Conservation (phyloP, 371 early-diverging fungal species). For the Saksenaea vasiformis region DNA sequence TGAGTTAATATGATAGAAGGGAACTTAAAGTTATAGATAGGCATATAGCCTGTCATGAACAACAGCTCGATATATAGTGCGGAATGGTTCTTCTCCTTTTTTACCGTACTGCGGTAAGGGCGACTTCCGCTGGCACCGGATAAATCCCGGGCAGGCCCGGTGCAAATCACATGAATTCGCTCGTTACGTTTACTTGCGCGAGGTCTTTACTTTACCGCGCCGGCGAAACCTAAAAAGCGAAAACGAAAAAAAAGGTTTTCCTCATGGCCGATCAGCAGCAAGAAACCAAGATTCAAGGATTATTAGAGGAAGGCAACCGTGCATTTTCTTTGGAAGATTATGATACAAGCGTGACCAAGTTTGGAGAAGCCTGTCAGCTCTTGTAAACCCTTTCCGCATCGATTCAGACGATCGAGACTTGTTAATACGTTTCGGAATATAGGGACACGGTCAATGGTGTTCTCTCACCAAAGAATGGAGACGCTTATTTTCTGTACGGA, state of each 20-base stretch:
- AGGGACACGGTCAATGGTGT: slow-evolving; percentile 73
- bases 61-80: too few relatives aligned
- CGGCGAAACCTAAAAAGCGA: neutral
- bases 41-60: too few relatives aligned
- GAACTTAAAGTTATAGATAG: too few relatives aligned
- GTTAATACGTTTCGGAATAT: neutral
- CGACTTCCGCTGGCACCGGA: too few relatives aligned
- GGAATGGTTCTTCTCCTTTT: too few relatives aligned
- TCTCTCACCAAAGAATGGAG: slow-evolving; percentile 74
- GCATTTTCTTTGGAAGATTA: slow-evolving; percentile 42
- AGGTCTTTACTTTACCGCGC: neutral
- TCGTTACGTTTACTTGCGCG: too few relatives aligned
- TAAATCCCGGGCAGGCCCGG: too few relatives aligned
- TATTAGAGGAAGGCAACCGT: slow-evolving; percentile 23
- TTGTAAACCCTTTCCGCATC: slow-evolving; percentile 41
- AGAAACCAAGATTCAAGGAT: neutral
- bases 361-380: slow-evolving; percentile 66
- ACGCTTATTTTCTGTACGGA: slow-evolving; percentile 79
- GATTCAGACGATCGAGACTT: neutral
- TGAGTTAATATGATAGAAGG: too few relatives aligned
- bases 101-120: too few relatives aligned
- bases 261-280: neutral
- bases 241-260: neutral
- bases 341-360: slow-evolving; percentile 64
- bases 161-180: too few relatives aligned